Evolutionary conservation across 352 stramenopile species (phyloP).

Genomic region (Globisporangium echinulatum): DNA sequence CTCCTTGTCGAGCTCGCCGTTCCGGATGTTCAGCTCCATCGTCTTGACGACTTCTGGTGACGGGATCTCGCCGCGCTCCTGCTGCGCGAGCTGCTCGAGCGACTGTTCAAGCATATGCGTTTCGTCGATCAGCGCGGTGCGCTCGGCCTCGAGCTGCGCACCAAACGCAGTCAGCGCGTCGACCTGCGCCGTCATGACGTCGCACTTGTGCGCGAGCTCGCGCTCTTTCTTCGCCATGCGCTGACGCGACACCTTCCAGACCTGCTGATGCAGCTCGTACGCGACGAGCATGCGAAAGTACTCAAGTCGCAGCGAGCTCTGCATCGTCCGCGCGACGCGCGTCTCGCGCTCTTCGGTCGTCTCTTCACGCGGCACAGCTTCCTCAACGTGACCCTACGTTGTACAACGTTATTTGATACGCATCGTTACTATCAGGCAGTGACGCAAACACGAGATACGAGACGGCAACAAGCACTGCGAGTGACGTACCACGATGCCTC

Average conservation of each 20-base stretch:
- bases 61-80: constrained; percentile 47
- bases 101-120: constrained; percentile 39
- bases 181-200: constrained; percentile 43
- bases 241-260: constrained; percentile 55
- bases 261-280: constrained; percentile 70
- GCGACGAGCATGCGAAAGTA: constrained; percentile 76
- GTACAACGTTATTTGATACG: too few species aligned
- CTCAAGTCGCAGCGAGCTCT: constrained; percentile 62
- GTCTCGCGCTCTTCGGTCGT: constrained; percentile 67
- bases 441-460: too few species aligned
- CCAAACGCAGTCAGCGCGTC: constrained; percentile 36
- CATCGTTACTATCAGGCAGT: too few species aligned
- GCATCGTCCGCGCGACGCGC: constrained; percentile 41
- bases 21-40: constrained; percentile 41
- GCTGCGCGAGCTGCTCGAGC: constrained; percentile 56
- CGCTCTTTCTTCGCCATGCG: constrained; percentile 40
- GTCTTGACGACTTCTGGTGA: constrained; percentile 61
- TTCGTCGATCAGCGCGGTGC: constrained; percentile 48
- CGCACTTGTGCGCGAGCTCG: constrained; percentile 51
- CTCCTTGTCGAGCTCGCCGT: constrained; percentile 58
- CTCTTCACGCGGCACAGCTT: constrained; percentile 52
- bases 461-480: too few species aligned
- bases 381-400: constrained; percentile 48
- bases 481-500: constrained; percentile 68
- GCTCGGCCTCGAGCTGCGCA: constrained; percentile 49